Conservation (phyloP, 495 filamentous ascomycete genomes). For the Parmelia sp. region DNA sequence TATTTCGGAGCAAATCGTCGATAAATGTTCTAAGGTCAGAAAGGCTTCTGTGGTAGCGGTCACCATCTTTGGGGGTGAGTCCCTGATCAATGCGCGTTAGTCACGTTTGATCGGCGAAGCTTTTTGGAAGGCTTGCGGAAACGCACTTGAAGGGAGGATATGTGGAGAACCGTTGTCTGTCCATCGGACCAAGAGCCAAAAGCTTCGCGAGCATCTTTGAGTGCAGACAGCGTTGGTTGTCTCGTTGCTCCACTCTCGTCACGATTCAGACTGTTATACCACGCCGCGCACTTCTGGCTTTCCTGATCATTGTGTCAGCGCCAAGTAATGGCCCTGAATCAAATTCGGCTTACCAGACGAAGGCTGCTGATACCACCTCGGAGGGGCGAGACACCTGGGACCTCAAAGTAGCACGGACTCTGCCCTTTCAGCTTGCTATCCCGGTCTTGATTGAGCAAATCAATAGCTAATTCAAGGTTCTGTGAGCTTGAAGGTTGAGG, state of each 20-base stretch:
- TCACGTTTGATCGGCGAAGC: not conserved
- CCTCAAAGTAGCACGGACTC: conserved; percentile 5
- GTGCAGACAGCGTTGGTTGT: not conserved
- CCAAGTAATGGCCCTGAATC: not conserved
- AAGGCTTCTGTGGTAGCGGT: conserved; percentile 10
- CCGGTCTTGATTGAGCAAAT: conserved; percentile 24
- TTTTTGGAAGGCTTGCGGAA: not conserved
- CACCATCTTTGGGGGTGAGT: conserved; percentile 10
- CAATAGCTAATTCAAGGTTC: conserved; percentile 16
- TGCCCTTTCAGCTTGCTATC: conserved; percentile 8
- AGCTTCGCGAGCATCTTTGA: not conserved
- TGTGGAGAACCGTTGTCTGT: conserved; percentile 15
- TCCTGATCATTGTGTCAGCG: conserved; percentile 5
- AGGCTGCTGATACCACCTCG: conserved; percentile 10
- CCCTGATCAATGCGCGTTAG: conserved; percentile 1
- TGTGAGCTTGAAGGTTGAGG: conserved; percentile 17
- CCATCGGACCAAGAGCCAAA: not conserved
- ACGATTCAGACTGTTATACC: not conserved
- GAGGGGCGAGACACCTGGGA: conserved; percentile 5
- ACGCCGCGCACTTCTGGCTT: conserved; percentile 3
- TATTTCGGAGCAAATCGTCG: conserved; percentile 31
- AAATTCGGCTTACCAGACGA: conserved; percentile 1
- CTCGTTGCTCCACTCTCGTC: conserved; percentile 2
- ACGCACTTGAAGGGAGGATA: conserved; percentile 13
- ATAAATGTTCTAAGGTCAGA: conserved; percentile 25